Base-by-base conservation (phyloP, 257 asterid species). In the Mitragyna speciosa region DNA sequence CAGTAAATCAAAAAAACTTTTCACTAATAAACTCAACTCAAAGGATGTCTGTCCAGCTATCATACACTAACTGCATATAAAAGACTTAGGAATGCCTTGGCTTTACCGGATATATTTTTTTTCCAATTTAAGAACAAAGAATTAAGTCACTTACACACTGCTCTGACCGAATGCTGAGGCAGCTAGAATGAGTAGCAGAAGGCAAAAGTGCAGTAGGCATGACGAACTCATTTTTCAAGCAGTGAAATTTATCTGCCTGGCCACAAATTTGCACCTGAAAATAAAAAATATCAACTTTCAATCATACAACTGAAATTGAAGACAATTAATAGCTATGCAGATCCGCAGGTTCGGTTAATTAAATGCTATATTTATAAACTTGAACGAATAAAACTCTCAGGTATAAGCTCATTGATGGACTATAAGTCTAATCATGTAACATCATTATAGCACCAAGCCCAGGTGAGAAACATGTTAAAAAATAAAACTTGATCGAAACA, bases 141-240 rank as follows among this genome's bases (percentile, higher is more conserved):
- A 49, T 51, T 33, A 20, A 26, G 28, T 28, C 11, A 80, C 87
- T 77, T 64, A 80, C 87, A n/a, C 31, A 39, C 67, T 66, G 52
- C 70, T 77, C 17, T 84, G 80, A 84, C 69, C 56, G 47, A 71
- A 72, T 65, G 73, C 51, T 43, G 52, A 41, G 26, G 33, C 77
- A 26, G n/a, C 70, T 15, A 72, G 77, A 71, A 83, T 15, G 64
- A 54, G 75, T 56, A 73, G 76, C 58, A 80, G 5, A 24, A 78
- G n/a, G 33, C 24, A 39, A 31, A 75, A 45, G 69, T 28, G 24
- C 69, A 39, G 43, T 12, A 41, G 11, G 9, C 28, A 36, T 9
- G 70, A 54, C 0, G 11, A 49, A 73, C 45, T 70, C 82, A 71
- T 74, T 39, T 66, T 33, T 26, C 20, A 67, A 48, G 41, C 61